phyloP scores from a whole-genome alignment of 768 basidiomycete genomes.

The Lactifluus pinguis region DNA sequence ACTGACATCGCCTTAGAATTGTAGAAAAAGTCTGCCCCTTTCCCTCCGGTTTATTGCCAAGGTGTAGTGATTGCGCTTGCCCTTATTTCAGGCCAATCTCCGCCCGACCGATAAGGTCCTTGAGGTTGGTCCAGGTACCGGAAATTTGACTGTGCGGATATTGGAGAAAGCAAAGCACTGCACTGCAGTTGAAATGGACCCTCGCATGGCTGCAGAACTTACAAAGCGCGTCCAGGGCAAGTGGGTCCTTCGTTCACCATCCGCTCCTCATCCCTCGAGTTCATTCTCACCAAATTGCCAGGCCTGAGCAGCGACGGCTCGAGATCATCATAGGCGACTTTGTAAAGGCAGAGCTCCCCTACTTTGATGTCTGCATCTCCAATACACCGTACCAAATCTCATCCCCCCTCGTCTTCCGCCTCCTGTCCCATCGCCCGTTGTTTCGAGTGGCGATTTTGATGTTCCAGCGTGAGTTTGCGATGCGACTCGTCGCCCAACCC shows the following conservation, averaged over 20 bases:
- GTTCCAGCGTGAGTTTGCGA: constrained; percentile 98
- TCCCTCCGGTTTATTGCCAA: background rate
- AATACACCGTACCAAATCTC: constrained; percentile 99
- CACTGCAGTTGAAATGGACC: constrained; percentile 95
- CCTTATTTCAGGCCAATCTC: constrained; percentile 60
- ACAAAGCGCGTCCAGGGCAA: constrained; percentile 96
- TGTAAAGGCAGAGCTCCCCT: constrained; percentile 95
- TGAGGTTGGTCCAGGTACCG: constrained; percentile 96
- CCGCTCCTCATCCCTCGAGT: background rate
- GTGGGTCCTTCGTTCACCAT: constrained; percentile 42
- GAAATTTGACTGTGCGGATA: constrained; percentile 91
- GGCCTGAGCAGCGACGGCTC: constrained; percentile 91
- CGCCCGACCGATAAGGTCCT: constrained; percentile 93
- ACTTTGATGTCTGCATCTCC: constrained; percentile 98
- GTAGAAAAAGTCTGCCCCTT: constrained; percentile 44
- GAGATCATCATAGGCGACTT: constrained; percentile 97
- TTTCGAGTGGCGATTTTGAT: constrained; percentile 94
- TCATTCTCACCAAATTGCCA: constrained; percentile 26
- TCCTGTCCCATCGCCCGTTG: constrained; percentile 91
- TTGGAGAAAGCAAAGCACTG: constrained; percentile 89
- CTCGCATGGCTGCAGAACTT: constrained; percentile 96
- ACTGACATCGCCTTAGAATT: constrained; percentile 33
- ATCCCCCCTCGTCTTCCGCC: constrained; percentile 92
- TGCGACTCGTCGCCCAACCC: constrained; percentile 82
- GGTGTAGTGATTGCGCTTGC: background rate